Evolutionary conservation across 2,329 filamentous ascomycete species (phyloP), one percentile per base, ranked within the genome.

Genomic region (Hymenoscyphus repandus): DNA sequence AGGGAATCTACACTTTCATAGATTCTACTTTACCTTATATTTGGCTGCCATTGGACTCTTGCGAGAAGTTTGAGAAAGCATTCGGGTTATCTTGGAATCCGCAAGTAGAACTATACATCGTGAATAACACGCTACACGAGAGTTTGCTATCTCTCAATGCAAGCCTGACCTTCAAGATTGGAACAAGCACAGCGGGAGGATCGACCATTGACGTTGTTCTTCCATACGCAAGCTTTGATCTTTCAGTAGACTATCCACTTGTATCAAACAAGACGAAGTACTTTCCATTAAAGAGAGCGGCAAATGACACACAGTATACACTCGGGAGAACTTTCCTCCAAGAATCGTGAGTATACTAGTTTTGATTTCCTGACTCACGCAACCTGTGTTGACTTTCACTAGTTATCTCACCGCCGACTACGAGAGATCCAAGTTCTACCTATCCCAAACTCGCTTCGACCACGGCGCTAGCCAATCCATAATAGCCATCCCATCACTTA

Each of bases 391-490:
- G n/a, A n/a, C n/a, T n/a, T n/a, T n/a, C n/a, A n/a, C n/a, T n/a
- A n/a, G n/a, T 13, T 59, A 58, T n/a, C 41, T 54, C 1, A 49
- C 56, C 22, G 68, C 63, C 30, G 68, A 72, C 55, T 72, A 71
- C 51, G 69, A 72, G 51, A 66, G 68, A 10, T 56, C 58, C 5
- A 59, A 63, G 1, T 72, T 72, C 49, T 70, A 69, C 30, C 62
- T 71, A 5, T 71, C 67, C 1, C 62, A 66, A 6, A 9, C 9
- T 34, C 9, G 9, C 9, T 34, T 34, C 13, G 13, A 34, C 13
- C 32, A 34, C 9, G 32, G 32, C 9, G 32, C 32, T n/a, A n/a
- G n/a, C n/a, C n/a, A n/a, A n/a, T n/a, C n/a, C n/a, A n/a, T n/a
- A n/a, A n/a, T n/a, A n/a, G n/a, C n/a, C n/a, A n/a, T n/a, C n/a